These are phyloP conservation scores for Chlorella sp. DNA, from an alignment of 139 green algal genomes.

Conservation along the genomic window DNA sequence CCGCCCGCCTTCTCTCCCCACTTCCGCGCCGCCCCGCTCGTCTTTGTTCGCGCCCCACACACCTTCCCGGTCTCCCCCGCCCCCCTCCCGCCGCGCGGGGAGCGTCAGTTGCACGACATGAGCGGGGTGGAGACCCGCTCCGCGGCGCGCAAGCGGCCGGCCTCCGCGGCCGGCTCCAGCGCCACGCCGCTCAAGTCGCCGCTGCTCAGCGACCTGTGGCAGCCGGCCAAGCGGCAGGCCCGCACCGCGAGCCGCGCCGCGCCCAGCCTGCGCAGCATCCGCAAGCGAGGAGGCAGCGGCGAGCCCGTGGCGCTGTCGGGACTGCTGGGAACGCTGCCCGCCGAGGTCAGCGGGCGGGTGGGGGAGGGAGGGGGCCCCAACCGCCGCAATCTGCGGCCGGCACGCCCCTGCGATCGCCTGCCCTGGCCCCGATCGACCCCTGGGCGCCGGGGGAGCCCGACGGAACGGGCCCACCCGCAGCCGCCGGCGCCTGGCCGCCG, in stretches of 20 bases:
- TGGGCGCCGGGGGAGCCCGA: too few species aligned
- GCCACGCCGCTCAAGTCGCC: constrained; percentile 8
- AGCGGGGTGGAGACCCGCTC: not conserved
- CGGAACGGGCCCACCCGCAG: too few species aligned
- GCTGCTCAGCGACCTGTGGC: constrained; percentile 2
- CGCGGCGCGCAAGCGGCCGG: constrained; percentile 2
- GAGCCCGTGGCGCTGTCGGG: not conserved
- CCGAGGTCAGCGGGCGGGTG: not conserved
- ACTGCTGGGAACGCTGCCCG: constrained; percentile 8
- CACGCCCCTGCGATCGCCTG: too few species aligned
- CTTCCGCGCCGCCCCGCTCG: too few species aligned
- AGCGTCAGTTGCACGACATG: too few species aligned
- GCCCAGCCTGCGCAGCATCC: not conserved
- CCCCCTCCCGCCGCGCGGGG: too few species aligned
- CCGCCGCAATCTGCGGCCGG: not conserved
- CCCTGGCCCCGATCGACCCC: not conserved
- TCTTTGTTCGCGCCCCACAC: too few species aligned
- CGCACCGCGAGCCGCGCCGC: not conserved
- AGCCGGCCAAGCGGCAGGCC: not conserved
- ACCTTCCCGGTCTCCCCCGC: too few species aligned
- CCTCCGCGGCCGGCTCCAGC: not conserved
- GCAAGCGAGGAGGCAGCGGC: not conserved
- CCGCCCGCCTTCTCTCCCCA: too few species aligned
- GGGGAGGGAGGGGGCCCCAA: not conserved
- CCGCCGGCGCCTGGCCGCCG: too few species aligned